Evolutionary conservation across 2,329 filamentous ascomycete species (phyloP), one percentile per base, ranked within the genome.

Genomic region (Remersonia thermophila): DNA sequence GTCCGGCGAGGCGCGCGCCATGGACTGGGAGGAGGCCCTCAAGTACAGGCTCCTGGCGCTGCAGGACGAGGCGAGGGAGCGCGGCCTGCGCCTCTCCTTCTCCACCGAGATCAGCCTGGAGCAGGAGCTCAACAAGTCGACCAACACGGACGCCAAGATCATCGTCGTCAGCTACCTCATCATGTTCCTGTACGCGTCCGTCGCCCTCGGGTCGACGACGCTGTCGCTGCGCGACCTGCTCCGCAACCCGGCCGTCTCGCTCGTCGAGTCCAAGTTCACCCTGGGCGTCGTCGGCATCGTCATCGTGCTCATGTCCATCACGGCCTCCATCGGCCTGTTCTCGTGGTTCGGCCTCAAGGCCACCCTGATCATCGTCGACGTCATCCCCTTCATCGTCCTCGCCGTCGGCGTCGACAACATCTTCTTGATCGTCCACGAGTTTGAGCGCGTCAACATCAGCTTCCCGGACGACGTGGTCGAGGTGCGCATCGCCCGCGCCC

Each of bases 381-480:
- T 98, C 42, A 98, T 98, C 46, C 91, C 91, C 0, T 98, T 98
- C 59, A 79, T 98, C 45, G 89, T 98, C 8, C 65, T 98, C 14
- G 91, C 91, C 10, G 87, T 98, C 18, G 91, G 91, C 31, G 93
- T 98, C 3, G 91, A 98, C 68, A 98, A 98, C 54, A 96, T 98
- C 51, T 98, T 98, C 62, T 66, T 98, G 38, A 94, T 98, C 40
- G 91, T 98, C 1, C 91, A 98, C 58, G 91, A 98, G 58, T 93
- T 98, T 41, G 91, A 98, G 55, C 74, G 91, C 20, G 83, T 95
- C 54, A 98, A 98, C 51, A 63, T 86, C 48, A 93, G 81, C 56
- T 83, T 94, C 51, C 85, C 87, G 0, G 87, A 96, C 51, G 81
- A 87, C 44, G 72, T 81, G 56, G 80, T 98, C 2, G 82, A 93